Base-by-base conservation (phyloP, 2,329 filamentous ascomycete genomes). In the Hymenoscyphus linearis region DNA sequence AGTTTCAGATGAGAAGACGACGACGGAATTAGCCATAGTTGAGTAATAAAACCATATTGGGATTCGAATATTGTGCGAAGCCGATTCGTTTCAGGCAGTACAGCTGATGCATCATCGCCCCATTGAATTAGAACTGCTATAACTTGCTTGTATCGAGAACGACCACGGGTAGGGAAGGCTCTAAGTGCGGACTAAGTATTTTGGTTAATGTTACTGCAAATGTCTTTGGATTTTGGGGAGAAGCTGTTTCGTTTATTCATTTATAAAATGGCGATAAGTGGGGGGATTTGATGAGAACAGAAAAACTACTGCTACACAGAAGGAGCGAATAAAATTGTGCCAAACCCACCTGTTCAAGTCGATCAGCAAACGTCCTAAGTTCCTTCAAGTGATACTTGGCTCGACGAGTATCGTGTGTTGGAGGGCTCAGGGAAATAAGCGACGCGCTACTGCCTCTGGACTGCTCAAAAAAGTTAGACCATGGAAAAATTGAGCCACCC, bases 21-120 rank as follows among this genome's bases (percentile, higher is more conserved):
- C 1, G 61, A 58, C 16, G 66, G 67, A 22, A 69, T 69, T n/a
- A 63, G 25, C 67, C 67, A 69, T 44, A 58, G 58, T 36, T 68
- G 59, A 31, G 66, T 68, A 3, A 60, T 52, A 53, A 69, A 69
- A 13, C 65, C 66, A 60, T 69, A 69, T 12, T 36, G 56, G 16
- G 61, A 50, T 35, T 61, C 59, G 26, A 69, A 66, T 25, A 68
- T 61, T 34, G 62, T 65, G 14, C 62, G 56, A 37, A 69, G 52
- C 27, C 63, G 62, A 52, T 66, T 60, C 22, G 66, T 57, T 52
- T 66, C 66, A 40, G 64, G 63, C 31, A 64, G 60, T 14, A 65
- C 57, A 25, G 61, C 60, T 31, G 65, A 52, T 31, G 64, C 58
- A 55, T 67, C 65, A n/a, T 67, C 67, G 34, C 66, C 66, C 67